Evolutionary conservation across 306 rosid species (phyloP).

Genomic region (Mimosa bimucronata): DNA sequence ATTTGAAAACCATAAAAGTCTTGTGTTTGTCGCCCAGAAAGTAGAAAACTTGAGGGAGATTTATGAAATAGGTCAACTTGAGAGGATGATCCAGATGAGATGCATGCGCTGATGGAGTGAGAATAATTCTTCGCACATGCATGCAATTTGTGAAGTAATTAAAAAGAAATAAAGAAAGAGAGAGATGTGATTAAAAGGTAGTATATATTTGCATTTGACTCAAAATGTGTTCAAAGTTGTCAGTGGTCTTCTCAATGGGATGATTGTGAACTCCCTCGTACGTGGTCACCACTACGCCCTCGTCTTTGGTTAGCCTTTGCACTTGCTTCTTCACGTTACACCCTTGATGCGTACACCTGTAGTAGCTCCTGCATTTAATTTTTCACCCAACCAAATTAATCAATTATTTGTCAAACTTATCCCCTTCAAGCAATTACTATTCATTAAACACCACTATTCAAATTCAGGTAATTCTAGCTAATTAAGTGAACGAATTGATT

Average conservation of each 20-base stretch:
- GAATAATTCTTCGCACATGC: not conserved
- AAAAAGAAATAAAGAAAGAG: not conserved
- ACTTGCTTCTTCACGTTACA: slow-evolving; percentile 97
- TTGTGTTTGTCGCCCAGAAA: not conserved
- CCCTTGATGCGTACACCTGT: slow-evolving; percentile 83
- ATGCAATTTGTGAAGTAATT: too few species aligned
- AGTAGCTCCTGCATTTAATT: slow-evolving; percentile 70
- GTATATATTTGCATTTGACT: slow-evolving; percentile 86
- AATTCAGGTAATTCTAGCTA: not conserved
- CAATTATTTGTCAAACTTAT: not conserved
- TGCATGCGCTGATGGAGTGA: not conserved
- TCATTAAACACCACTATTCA: not conserved
- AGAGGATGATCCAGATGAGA: not conserved
- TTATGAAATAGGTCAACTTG: not conserved
- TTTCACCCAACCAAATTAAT: not conserved
- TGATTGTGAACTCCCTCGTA: slow-evolving; percentile 90
- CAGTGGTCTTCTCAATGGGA: slow-evolving; percentile 69
- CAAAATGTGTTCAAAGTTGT: slow-evolving; percentile 89
- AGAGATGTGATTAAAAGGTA: slow-evolving; percentile 41
- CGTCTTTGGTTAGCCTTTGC: slow-evolving; percentile 78
- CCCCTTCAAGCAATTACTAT: not conserved
- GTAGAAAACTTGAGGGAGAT: not conserved
- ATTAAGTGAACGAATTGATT: too few species aligned
- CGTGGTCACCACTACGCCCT: slow-evolving; percentile 83
- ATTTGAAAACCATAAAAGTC: not conserved